Evolutionary conservation across 2,329 filamentous ascomycete species (phyloP), one percentile per base, ranked within the genome.

Genomic region (Cladosporium sphaerospermum): DNA sequence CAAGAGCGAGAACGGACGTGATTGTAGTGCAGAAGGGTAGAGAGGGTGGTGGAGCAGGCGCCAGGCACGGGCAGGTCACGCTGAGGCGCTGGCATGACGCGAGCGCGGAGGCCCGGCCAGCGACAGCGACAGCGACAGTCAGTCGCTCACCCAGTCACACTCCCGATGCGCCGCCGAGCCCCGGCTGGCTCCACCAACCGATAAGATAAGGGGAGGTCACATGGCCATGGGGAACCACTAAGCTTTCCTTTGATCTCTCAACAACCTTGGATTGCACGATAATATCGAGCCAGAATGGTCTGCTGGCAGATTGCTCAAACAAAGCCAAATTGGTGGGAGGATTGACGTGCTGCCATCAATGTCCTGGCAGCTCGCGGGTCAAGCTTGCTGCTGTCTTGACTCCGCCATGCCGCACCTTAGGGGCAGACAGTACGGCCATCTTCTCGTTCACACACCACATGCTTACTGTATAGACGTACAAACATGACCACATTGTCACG

Each of bases 41-140:
- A 23, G 23, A 28, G 16, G 45, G 45, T 47, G 33, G 34, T 47
- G 45, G 39, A 47, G 37, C 33, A 47, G 45, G 45, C 16, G 45
- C 32, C 37, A 31, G 23, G 31, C n/a, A 28, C 23, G 8, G 14
- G 14, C 44, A 46, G 44, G 44, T 46, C 44, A 46, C 44, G 32
- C 31, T 46, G n/a, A n/a, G 23, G 23, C 23, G 28, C 18, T 46
- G 44, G 19, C 44, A 37, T 37, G 44, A 46, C 39, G 41, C 32
- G 32, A 46, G 44, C 44, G 23, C 23, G 4, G 23, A 18, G 14
- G 14, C 14, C 14, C 14, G 14, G 14, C 14, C 14, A 16, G 14
- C 14, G 14, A 2, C 23, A 28, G 23, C 23, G 23, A 5, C 23
- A 28, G 23, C 23, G 23, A 28, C 23, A 7, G 3, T 28, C 23